Base-by-base conservation (phyloP, 1,284 basidiomycete genomes). In the Baeospora myosura region DNA sequence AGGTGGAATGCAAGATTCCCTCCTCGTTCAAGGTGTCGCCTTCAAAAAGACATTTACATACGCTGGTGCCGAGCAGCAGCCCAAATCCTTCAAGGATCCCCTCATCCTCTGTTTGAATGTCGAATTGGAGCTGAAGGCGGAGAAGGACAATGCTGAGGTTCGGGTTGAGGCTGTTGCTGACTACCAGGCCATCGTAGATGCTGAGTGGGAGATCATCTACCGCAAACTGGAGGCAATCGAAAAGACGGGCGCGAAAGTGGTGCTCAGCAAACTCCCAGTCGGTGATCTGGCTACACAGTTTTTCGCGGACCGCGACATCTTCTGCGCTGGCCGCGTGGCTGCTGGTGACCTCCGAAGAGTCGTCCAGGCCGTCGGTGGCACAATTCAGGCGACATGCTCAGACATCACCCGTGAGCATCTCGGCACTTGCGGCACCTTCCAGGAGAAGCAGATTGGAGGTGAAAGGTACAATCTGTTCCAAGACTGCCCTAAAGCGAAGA, bases 11-110 rank as follows among this genome's bases (percentile, higher is more conserved):
- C 92, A 96, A 65, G 96, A 99, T 62, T 96, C 93, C 2, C 71
- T 88, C 41, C 76, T 94, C 42, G 76, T 94, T 57, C 69, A 71
- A 44, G 96, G 96, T 41, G 96, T 99, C 32, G 86, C 96, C 0
- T 99, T 98, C 81, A 98, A 98, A 64, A 99, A 98, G 74, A 98
- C 96, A 0, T 99, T 99, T 66, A 94, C 93, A 2, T 99, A 99
- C 56, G 96, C 96, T 33, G 96, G 96, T 41, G 97, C 97, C 33
- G 96, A 99, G 62, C 96, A 99, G 65, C 96, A 98, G 63, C 96
- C 96, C 35, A 98, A 98, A 68, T 75, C 78, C 17, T 98, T 98
- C 74, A 71, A 69, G 48, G 63, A 96, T 59, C 93, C 95, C 38
- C 83, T 92, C 52, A 82, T 99, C 41, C 74, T 98, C 23, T 96